Conservation (phyloP, 345 rosid genomes). For the Populus tremula region DNA sequence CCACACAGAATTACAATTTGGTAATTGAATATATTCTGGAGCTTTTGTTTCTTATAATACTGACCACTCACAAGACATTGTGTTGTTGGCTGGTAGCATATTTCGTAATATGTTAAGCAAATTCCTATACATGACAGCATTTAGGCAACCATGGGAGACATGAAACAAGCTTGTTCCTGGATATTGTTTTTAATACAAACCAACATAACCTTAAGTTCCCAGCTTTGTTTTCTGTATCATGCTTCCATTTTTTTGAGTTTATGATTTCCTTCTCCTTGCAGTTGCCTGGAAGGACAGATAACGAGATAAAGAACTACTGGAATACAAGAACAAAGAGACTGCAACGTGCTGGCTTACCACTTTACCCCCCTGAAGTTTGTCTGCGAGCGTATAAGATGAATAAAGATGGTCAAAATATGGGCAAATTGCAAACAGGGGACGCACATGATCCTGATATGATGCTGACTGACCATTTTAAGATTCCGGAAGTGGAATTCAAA, state of each 20-base stretch:
- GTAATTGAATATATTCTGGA: neutral
- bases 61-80: neutral
- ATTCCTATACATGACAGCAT: neutral
- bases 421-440: conserved; percentile 34
- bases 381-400: conserved; percentile 54
- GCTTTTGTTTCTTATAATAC: neutral
- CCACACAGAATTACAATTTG: neutral
- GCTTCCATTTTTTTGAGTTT: neutral
- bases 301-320: conserved; percentile 99
- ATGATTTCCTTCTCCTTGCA: conserved; percentile 20
- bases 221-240: neutral
- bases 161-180: neutral
- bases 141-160: neutral
- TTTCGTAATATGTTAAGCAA: neutral
- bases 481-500: conserved; percentile 67
- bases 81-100: neutral
- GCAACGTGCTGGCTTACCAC: conserved; percentile 90
- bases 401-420: conserved; percentile 40
- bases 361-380: conserved; percentile 80
- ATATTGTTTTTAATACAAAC: neutral
- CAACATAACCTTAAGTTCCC: neutral
- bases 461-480: conserved; percentile 50
- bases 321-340: conserved; percentile 95
- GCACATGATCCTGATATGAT: conserved; percentile 53
- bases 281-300: conserved; percentile 98